Percentiles rank a stretch among this genome's conserved stretches.
Evolutionary conservation across 768 basidiomycete genomes (phyloP).

Genomic region (Hortiboletus campestris): DNA sequence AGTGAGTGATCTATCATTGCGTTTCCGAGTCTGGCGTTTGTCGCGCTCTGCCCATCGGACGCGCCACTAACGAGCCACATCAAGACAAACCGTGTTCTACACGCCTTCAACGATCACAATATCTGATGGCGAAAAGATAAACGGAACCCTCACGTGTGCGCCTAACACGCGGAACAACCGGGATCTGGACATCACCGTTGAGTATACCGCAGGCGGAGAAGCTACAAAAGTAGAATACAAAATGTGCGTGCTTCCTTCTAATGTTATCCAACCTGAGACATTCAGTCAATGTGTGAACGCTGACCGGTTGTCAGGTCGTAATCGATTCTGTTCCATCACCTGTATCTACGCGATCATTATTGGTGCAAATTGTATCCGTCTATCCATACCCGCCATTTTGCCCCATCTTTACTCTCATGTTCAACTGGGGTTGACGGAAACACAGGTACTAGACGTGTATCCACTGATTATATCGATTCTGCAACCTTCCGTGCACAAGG

Average conservation of each 20-base stretch:
- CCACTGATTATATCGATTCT: conserved; percentile 2
- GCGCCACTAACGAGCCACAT: not conserved
- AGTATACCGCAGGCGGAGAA: conserved; percentile 52
- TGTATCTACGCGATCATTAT: conserved; percentile 4
- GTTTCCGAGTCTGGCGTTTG: not conserved
- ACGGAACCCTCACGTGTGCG: conserved; percentile 70
- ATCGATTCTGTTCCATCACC: conserved; percentile 30
- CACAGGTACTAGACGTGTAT: conserved; percentile 29
- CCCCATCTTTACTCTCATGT: not conserved
- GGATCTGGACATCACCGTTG: conserved; percentile 87
- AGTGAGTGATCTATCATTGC: conserved; percentile 51
- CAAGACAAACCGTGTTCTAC: conserved; percentile 96
- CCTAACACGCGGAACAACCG: conserved; percentile 94
- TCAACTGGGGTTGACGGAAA: conserved; percentile 10
- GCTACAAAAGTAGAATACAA: conserved; percentile 60
- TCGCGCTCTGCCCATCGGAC: not conserved
- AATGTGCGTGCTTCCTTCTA: conserved; percentile 65
- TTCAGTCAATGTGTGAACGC: conserved; percentile 35
- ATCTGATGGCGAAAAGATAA: conserved; percentile 66
- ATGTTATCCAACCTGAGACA: conserved; percentile 5
- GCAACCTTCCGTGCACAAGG: not conserved
- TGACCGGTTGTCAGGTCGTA: conserved; percentile 77
- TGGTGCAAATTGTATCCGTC: conserved; percentile 13
- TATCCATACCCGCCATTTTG: conserved; percentile 1
- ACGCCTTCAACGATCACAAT: conserved; percentile 77